Evolutionary conservation across 2,329 filamentous ascomycete species (phyloP).

Genomic region (Fusarium musae): DNA sequence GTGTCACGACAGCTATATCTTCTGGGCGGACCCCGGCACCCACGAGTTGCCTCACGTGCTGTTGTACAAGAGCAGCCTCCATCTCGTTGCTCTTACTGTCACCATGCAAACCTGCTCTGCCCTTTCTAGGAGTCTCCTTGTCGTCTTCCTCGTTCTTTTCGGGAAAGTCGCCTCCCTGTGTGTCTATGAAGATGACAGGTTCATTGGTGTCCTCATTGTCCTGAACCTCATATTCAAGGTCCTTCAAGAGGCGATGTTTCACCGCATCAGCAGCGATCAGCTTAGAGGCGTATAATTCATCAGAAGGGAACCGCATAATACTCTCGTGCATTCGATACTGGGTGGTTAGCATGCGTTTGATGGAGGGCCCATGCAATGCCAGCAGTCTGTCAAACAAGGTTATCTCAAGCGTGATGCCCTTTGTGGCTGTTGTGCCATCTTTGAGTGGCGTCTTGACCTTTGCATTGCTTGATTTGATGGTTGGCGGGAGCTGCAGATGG

Average conservation of each 20-base stretch:
- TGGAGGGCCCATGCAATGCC: slow-evolving; percentile 78
- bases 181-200: slow-evolving; percentile 93
- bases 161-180: slow-evolving; percentile 91
- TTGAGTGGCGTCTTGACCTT: slow-evolving; percentile 56
- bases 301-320: slow-evolving; percentile 95
- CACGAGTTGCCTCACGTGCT: slow-evolving; percentile 82
- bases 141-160: slow-evolving; percentile 83
- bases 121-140: slow-evolving; percentile 57
- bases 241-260: slow-evolving; percentile 77
- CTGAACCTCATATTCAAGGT: slow-evolving; percentile 80
- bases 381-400: slow-evolving; percentile 94
- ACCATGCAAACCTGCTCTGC: slow-evolving; percentile 57
- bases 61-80: slow-evolving; percentile 83
- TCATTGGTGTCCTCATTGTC: slow-evolving; percentile 88
- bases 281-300: slow-evolving; percentile 84
- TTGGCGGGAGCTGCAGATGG: slow-evolving; percentile 92
- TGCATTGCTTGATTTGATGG: slow-evolving; percentile 82
- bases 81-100: slow-evolving; percentile 91
- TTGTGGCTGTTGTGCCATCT: slow-evolving; percentile 53
- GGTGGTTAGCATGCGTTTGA: slow-evolving; percentile 95
- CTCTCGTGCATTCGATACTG: slow-evolving; percentile 98
- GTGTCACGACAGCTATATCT: slow-evolving; percentile 93
- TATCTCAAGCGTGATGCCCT: slow-evolving; percentile 77
- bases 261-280: slow-evolving; percentile 85
- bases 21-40: slow-evolving; percentile 80